A percentile compares a stretch with the other conserved stretches of the same genome.
phyloP scores from a whole-genome alignment of 768 basidiomycete genomes.

The Ramaria rubella region DNA sequence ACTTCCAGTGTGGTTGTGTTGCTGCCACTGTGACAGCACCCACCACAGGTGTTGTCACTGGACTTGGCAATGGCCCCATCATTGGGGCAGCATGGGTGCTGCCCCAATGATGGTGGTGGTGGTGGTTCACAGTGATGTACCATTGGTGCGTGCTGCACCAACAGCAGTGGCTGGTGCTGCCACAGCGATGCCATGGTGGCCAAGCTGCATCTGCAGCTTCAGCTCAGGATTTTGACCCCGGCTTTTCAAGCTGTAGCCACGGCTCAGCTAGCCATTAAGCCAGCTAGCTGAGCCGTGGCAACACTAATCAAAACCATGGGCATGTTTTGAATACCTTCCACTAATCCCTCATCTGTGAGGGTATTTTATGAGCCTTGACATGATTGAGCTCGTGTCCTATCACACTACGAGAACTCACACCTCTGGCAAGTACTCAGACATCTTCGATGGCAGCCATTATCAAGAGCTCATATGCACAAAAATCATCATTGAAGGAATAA shows the following conservation, averaged over 20 bases:
- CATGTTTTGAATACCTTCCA: constrained; percentile 32
- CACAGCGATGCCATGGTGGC: no score
- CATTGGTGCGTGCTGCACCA: no score
- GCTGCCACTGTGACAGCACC: no score
- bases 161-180: no score
- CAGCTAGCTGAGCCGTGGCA: constrained; percentile 18
- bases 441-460: constrained; percentile 27
- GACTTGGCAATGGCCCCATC: no score
- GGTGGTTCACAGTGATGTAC: no score
- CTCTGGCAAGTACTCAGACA: constrained; percentile 24
- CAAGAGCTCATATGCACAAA: neutral
- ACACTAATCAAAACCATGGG: constrained; percentile 21
- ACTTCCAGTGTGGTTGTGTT: constrained; percentile 34
- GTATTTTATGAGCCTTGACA: constrained; percentile 16
- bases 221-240: no score
- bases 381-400: constrained; percentile 25
- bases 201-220: no score
- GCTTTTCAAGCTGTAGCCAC: constrained; percentile 22
- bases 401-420: constrained; percentile 18
- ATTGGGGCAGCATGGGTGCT: no score
- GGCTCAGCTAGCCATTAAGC: constrained; percentile 34
- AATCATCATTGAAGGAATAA: neutral
- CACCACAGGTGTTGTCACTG: no score
- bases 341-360: constrained; percentile 31
- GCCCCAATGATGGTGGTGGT: no score